phyloP scores from a whole-genome alignment of 2,329 filamentous ascomycete species.

The Pseudogymnoascus sp. region DNA sequence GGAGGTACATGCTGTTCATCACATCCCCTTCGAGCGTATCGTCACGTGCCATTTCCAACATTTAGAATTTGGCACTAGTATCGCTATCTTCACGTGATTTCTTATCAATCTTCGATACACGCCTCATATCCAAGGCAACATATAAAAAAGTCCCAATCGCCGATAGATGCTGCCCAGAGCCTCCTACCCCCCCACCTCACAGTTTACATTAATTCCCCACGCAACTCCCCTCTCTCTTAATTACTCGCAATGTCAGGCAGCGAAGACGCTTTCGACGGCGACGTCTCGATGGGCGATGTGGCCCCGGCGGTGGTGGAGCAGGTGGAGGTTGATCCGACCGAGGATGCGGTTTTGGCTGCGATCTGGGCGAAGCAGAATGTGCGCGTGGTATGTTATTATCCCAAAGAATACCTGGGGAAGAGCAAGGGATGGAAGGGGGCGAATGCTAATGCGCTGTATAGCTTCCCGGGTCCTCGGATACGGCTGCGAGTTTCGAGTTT shows the following conservation, averaged over 20 bases:
- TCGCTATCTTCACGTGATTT: not conserved
- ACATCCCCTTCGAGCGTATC: not conserved
- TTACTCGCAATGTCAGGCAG: not conserved
- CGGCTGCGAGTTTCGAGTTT: conserved; percentile 91
- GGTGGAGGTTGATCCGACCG: conserved; percentile 12
- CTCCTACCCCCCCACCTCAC: not conserved
- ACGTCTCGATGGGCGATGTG: conserved; percentile 22
- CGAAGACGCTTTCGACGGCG: conserved; percentile 14
- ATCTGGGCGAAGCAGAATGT: conserved; percentile 48
- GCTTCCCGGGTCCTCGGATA: conserved; percentile 78
- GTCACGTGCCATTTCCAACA: not conserved
- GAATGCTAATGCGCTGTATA: conserved; percentile 29
- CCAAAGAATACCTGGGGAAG: not conserved
- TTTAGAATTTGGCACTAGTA: not conserved
- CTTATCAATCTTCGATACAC: not conserved
- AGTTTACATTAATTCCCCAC: not conserved
- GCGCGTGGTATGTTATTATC: conserved; percentile 45
- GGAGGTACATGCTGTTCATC: not conserved
- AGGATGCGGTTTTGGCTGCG: conserved; percentile 39
- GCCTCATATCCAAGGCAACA: not conserved
- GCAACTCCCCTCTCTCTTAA: not conserved
- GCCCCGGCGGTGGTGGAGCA: conserved; percentile 8
- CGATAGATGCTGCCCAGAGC: not conserved
- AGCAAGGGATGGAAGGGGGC: too few species aligned
- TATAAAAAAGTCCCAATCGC: conserved; percentile 1